Evolutionary conservation across 2,329 filamentous ascomycete genomes (phyloP).

Genomic region (Talaromyces amestolkiae): DNA sequence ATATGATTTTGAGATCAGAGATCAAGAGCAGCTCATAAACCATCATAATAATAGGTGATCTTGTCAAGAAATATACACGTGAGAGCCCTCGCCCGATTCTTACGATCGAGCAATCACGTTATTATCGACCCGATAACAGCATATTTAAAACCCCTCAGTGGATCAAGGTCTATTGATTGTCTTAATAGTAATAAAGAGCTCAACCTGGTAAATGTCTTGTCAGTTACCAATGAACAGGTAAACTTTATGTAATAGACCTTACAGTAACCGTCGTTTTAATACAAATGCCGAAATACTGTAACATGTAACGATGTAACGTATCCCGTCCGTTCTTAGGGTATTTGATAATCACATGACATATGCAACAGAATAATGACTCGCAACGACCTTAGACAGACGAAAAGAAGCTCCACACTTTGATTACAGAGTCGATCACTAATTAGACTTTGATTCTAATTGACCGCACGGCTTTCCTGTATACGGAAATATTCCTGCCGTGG

Average conservation of each 20-base stretch:
- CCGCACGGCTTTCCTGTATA: background rate
- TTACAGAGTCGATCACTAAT: background rate
- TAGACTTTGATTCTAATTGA: background rate
- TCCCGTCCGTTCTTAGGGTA: background rate
- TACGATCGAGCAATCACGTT: conserved; percentile 12
- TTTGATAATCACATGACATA: conserved; percentile 9
- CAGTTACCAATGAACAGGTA: background rate
- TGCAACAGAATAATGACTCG: background rate
- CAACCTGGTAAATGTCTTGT: background rate
- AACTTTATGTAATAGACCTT: background rate
- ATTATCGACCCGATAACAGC: conserved; percentile 3
- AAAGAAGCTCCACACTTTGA: background rate
- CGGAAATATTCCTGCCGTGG: background rate
- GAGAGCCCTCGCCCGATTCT: background rate
- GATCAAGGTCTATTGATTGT: background rate
- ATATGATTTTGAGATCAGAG: background rate
- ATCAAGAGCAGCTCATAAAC: background rate
- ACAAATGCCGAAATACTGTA: background rate
- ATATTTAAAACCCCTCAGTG: conserved; percentile 15
- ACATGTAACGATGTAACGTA: background rate
- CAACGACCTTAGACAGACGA: background rate
- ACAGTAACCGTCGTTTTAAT: background rate
- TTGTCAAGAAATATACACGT: background rate
- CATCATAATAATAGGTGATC: background rate
- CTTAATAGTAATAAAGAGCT: background rate